A percentile compares a stretch with the other conserved stretches of the same genome.
Evolutionary conservation across 768 basidiomycete genomes (phyloP).

Genomic region (Auricularia sp.): DNA sequence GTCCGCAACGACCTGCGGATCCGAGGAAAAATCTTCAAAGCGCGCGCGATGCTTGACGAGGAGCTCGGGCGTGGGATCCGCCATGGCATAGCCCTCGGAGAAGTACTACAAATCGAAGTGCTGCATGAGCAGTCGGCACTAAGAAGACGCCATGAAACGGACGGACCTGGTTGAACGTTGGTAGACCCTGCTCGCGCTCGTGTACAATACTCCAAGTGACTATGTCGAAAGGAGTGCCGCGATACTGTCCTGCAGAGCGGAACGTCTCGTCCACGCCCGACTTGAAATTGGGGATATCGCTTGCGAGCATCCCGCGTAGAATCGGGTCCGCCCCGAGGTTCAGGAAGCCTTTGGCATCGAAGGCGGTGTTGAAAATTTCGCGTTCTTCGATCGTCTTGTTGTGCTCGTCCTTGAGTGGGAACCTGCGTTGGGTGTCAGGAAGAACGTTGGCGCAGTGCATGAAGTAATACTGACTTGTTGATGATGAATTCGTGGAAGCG

Average conservation of each 20-base stretch:
- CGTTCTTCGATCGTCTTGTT: neutral
- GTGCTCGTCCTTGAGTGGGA: neutral
- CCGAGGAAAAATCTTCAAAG: neutral
- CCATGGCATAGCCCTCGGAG: neutral
- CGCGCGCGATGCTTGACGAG: neutral
- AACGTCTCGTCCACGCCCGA: neutral
- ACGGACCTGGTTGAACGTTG: neutral
- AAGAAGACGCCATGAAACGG: too few relatives aligned
- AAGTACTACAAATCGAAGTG: neutral
- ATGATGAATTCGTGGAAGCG: slow-evolving; percentile 2
- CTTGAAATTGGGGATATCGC: slow-evolving; percentile 1
- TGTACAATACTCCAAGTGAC: slow-evolving; percentile 2
- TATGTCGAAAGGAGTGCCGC: neutral
- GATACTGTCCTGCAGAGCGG: neutral
- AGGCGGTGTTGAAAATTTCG: neutral
- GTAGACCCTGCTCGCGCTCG: slow-evolving; percentile 1
- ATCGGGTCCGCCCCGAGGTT: neutral
- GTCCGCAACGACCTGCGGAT: neutral
- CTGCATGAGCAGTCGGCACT: too few relatives aligned
- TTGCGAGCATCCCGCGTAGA: neutral
- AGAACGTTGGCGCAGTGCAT: neutral
- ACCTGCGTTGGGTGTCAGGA: neutral
- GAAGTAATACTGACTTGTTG: neutral
- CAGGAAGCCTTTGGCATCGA: neutral
- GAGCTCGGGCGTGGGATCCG: neutral